A percentile compares a stretch with the other conserved stretches of the same genome.
These are phyloP conservation scores for Nemania abortiva DNA, from an alignment of 2,329 filamentous ascomycete genomes.

Conservation along the genomic window DNA sequence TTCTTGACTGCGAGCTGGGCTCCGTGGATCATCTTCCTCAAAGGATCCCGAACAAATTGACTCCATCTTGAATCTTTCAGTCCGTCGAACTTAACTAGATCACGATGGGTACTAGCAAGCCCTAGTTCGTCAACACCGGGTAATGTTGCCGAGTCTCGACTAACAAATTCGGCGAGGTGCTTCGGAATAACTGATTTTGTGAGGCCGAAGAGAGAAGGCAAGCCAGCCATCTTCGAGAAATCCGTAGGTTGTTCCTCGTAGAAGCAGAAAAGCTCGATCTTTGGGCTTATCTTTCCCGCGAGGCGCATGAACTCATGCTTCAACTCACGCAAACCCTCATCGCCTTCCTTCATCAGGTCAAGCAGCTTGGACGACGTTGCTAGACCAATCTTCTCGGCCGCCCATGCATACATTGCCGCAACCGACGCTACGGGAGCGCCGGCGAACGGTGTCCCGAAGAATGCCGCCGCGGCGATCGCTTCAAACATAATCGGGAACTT, in stretches of 20 bases:
- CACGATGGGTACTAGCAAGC: slow-evolving; percentile 54
- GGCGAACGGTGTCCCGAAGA: slow-evolving; percentile 58
- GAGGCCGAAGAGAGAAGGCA: slow-evolving; percentile 49
- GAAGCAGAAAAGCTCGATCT: slow-evolving; percentile 55
- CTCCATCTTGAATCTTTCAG: slow-evolving; percentile 55
- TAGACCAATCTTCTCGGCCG: slow-evolving; percentile 51
- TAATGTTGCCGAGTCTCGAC: slow-evolving; percentile 56
- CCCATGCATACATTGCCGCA: slow-evolving; percentile 54
- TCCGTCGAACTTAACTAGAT: slow-evolving; percentile 58
- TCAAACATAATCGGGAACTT: slow-evolving; percentile 57
- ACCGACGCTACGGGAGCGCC: slow-evolving; percentile 54
- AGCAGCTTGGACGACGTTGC: slow-evolving; percentile 55
- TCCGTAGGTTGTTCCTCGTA: slow-evolving; percentile 57
- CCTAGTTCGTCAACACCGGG: slow-evolving; percentile 54
- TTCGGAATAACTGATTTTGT: slow-evolving; percentile 50
- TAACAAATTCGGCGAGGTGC: slow-evolving; percentile 55
- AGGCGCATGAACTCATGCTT: slow-evolving; percentile 56
- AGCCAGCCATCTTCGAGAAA: slow-evolving; percentile 53
- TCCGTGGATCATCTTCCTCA: slow-evolving; percentile 55
- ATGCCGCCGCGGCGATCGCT: slow-evolving; percentile 54
- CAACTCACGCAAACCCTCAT: slow-evolving; percentile 55
- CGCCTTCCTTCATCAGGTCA: slow-evolving; percentile 56
- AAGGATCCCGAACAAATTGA: slow-evolving; percentile 53
- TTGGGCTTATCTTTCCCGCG: slow-evolving; percentile 52
- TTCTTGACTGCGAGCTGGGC: slow-evolving; percentile 54